phyloP scores from a whole-genome alignment of 2,329 filamentous ascomycete genomes.

The Colletotrichum ledebouriae region DNA sequence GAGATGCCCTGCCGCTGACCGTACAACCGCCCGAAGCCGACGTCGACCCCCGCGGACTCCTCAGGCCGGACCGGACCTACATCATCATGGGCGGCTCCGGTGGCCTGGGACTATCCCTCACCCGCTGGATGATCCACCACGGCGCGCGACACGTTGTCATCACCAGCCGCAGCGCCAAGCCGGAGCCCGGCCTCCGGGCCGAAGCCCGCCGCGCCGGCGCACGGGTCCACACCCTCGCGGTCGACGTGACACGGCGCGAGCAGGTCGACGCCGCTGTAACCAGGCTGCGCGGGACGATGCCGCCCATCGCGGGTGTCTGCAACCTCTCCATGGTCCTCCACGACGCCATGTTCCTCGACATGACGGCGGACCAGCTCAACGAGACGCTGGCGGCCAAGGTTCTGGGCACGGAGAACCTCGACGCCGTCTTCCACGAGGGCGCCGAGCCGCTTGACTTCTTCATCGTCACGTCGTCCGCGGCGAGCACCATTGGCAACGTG shows the following conservation, averaged over 20 bases:
- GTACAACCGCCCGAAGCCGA: too few relatives aligned
- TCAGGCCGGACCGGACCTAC: constrained; percentile 10
- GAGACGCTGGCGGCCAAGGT: constrained; percentile 13
- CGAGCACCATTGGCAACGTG: constrained; percentile 46
- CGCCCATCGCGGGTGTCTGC: constrained; percentile 56
- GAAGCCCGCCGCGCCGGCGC: background rate
- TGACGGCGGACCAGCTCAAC: constrained; percentile 46
- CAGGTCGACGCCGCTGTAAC: background rate
- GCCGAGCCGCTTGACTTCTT: constrained; percentile 51
- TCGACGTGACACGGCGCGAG: background rate
- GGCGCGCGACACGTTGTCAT: constrained; percentile 6
- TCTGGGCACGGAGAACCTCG: constrained; percentile 8
- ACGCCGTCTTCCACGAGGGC: background rate
- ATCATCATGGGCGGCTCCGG: constrained; percentile 2
- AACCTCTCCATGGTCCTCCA: constrained; percentile 60
- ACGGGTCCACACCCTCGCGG: background rate
- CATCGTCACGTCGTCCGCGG: constrained; percentile 51
- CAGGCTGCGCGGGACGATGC: constrained; percentile 37
- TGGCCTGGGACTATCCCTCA: constrained; percentile 2
- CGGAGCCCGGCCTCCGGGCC: background rate
- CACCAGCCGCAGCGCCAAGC: background rate
- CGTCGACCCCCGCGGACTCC: too few relatives aligned
- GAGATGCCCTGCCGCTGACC: too few relatives aligned
- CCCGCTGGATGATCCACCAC: constrained; percentile 3
- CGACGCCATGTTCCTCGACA: constrained; percentile 51